These are phyloP conservation scores for Xylaria sp. DNA, from an alignment of 2,329 filamentous ascomycete species.

Conservation along the genomic window DNA sequence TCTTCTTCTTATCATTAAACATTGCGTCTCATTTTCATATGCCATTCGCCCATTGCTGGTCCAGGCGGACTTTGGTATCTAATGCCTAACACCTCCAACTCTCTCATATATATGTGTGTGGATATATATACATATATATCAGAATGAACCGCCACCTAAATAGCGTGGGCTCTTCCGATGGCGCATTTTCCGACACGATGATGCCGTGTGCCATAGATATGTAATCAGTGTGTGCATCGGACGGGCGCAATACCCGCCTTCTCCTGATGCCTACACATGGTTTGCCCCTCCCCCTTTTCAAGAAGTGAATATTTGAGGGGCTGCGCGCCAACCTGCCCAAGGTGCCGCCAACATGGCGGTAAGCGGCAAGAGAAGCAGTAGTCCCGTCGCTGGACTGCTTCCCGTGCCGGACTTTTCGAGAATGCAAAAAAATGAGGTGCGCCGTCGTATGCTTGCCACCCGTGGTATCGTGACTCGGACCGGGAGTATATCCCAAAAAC, in stretches of 20 bases:
- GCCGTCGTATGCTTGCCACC: constrained; percentile 37
- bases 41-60: constrained; percentile 30
- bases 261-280: constrained; percentile 15
- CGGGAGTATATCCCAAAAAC: constrained; percentile 26
- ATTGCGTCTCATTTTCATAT: constrained; percentile 34
- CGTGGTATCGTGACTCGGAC: constrained; percentile 31
- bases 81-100: constrained; percentile 26
- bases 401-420: constrained; percentile 27
- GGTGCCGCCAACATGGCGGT: constrained; percentile 1
- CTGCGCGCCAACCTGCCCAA: constrained; percentile 4
- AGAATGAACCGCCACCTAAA: constrained; percentile 19
- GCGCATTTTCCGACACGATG: constrained; percentile 6
- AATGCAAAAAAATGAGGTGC: constrained; percentile 32
- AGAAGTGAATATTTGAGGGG: constrained; percentile 11
- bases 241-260: constrained; percentile 9
- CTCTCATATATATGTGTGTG: constrained; percentile 26
- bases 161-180: constrained; percentile 8
- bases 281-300: constrained; percentile 9
- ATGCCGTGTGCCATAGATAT: constrained; percentile 17
- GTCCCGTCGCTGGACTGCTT: constrained; percentile 18
- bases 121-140: constrained; percentile 27
- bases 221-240: constrained; percentile 15
- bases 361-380: constrained; percentile 15
- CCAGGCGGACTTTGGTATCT: constrained; percentile 35
- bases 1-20: constrained; percentile 28